phyloP scores from a whole-genome alignment of 2,329 filamentous ascomycete species.

The Sarocladiaceae sp. region DNA sequence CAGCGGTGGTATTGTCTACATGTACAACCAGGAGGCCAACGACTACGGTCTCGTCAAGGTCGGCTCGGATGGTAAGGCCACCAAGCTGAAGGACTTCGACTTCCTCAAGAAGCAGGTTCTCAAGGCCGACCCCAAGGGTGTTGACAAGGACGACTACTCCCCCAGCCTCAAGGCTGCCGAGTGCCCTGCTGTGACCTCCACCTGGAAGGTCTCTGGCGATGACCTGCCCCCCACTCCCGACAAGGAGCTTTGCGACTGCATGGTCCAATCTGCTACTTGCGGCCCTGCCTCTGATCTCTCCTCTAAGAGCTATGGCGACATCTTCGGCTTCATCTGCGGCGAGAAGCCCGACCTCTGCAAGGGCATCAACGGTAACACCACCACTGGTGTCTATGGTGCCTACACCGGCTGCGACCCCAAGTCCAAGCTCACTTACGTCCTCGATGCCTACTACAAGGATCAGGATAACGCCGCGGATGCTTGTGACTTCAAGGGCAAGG shows the following conservation, averaged over 20 bases:
- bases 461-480: slow-evolving; percentile 51
- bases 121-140: slow-evolving; percentile 61
- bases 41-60: slow-evolving; percentile 77
- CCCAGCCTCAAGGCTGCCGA: slow-evolving; percentile 36
- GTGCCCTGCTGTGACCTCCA: slow-evolving; percentile 63
- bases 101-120: slow-evolving; percentile 67
- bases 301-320: slow-evolving; percentile 54
- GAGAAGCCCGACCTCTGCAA: slow-evolving; percentile 50
- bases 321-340: slow-evolving; percentile 75
- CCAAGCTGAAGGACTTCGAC: slow-evolving; percentile 69
- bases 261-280: slow-evolving; percentile 71
- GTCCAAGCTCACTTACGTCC: slow-evolving; percentile 69
- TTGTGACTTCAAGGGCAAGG: slow-evolving; percentile 69
- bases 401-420: slow-evolving; percentile 72
- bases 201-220: slow-evolving; percentile 60
- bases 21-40: slow-evolving; percentile 92
- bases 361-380: slow-evolving; percentile 65
- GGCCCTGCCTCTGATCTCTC: slow-evolving; percentile 55
- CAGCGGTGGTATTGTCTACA: slow-evolving; percentile 97
- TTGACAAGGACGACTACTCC: slow-evolving; percentile 64
- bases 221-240: slow-evolving; percentile 81
- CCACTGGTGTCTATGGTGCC: slow-evolving; percentile 66
- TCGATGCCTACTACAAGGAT: slow-evolving; percentile 67
- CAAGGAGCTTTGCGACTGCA: slow-evolving; percentile 76
- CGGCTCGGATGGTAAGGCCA: slow-evolving; percentile 49